phyloP scores from a whole-genome alignment of 2,329 filamentous ascomycete species.

The Exophiala aquamarina region DNA sequence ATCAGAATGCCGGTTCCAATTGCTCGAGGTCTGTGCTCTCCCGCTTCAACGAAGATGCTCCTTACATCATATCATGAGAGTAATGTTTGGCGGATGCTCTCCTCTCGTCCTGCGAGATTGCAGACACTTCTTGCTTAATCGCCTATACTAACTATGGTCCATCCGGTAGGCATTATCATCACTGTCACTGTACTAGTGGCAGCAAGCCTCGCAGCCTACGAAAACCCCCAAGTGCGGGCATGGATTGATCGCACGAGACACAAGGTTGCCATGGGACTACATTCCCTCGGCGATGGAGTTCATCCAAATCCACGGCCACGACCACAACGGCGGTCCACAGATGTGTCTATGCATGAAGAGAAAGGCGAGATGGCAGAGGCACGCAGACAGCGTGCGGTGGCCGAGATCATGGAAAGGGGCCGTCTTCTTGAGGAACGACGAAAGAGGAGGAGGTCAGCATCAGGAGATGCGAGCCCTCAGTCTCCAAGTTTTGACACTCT shows the following conservation, averaged over 20 bases:
- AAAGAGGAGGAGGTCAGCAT: conserved; percentile 26
- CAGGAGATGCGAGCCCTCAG: conserved; percentile 5
- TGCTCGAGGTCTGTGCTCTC: conserved; percentile 44
- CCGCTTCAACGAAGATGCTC: conserved; percentile 7
- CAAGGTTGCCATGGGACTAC: conserved; percentile 60
- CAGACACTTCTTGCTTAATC: background rate
- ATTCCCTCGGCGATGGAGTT: conserved; percentile 61
- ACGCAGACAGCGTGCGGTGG: conserved; percentile 43
- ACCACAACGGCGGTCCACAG: conserved; percentile 31
- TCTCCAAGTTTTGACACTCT: conserved; percentile 43
- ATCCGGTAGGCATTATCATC: conserved; percentile 58
- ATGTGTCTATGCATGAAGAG: conserved; percentile 51
- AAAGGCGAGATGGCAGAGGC: conserved; percentile 44
- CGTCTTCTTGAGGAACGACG: conserved; percentile 40
- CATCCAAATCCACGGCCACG: conserved; percentile 44
- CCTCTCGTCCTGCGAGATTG: background rate
- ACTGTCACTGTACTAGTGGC: conserved; percentile 62
- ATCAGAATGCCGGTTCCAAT: conserved; percentile 46
- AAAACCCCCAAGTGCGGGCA: conserved; percentile 62
- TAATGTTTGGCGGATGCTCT: too few species aligned
- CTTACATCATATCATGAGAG: conserved; percentile 23
- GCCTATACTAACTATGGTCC: conserved; percentile 25
- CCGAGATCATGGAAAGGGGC: conserved; percentile 46
- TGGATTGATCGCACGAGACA: conserved; percentile 63
- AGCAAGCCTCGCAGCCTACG: conserved; percentile 62